Conservation (phyloP, 768 basidiomycete species). For the Lentinula edodes region DNA sequence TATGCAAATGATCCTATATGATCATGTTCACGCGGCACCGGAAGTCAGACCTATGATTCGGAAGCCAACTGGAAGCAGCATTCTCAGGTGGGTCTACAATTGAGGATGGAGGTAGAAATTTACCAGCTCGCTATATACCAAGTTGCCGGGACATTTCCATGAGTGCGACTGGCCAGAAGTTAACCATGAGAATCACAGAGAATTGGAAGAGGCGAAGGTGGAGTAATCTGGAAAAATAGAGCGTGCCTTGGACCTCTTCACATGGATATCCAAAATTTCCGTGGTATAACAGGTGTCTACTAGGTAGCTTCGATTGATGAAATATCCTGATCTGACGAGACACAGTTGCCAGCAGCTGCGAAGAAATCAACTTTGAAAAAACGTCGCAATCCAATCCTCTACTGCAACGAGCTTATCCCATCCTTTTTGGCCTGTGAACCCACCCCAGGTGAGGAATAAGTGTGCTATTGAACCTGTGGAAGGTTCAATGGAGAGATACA, state of each 20-base stretch:
- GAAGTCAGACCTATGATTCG: too few relatives aligned
- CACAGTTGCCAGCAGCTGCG: background rate
- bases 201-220: background rate
- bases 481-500: background rate
- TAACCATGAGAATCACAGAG: background rate
- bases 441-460: constrained; percentile 1
- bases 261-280: too few relatives aligned
- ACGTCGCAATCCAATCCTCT: constrained; percentile 1
- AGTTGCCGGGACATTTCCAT: background rate
- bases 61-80: too few relatives aligned
- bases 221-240: too few relatives aligned
- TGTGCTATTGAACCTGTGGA: constrained; percentile 2
- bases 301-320: too few relatives aligned
- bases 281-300: too few relatives aligned
- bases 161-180: background rate
- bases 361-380: background rate
- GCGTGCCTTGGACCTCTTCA: too few relatives aligned
- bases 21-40: too few relatives aligned
- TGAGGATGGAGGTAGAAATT: too few relatives aligned
- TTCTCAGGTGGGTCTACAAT: too few relatives aligned
- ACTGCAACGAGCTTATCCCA: constrained; percentile 4
- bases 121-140: background rate
- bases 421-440: constrained; percentile 3
- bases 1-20: too few relatives aligned
- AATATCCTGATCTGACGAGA: background rate